Evolutionary conservation across 495 filamentous ascomycete species (phyloP).

Genomic region (Penicillium atrosanguineum): DNA sequence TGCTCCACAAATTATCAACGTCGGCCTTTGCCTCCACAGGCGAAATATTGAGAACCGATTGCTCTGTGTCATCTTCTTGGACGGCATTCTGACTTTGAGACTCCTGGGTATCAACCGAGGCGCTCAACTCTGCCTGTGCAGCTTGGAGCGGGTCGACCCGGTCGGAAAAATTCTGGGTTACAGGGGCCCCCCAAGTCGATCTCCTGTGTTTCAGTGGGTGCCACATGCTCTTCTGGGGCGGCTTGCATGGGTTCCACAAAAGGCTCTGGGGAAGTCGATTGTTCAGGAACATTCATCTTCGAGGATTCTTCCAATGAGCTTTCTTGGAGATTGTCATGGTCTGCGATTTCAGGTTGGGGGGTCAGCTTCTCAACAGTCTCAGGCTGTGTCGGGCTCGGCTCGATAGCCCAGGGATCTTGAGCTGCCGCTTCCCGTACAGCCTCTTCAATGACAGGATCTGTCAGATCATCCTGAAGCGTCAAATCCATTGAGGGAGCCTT

Average conservation of each 20-base stretch:
- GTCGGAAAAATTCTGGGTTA: background rate
- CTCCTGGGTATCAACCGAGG: background rate
- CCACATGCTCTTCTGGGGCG: background rate
- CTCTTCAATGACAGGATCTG: too few relatives aligned
- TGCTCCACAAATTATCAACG: conserved; percentile 31
- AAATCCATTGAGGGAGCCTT: too few relatives aligned
- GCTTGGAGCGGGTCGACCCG: background rate
- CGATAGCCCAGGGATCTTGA: background rate
- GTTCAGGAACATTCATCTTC: background rate
- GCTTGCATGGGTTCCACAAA: background rate
- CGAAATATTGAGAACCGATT: background rate
- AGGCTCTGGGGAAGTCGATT: background rate
- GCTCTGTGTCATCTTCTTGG: background rate
- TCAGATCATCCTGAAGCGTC: too few relatives aligned
- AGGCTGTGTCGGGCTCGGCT: background rate
- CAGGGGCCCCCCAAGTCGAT: background rate
- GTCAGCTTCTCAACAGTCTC: background rate
- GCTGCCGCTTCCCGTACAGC: too few relatives aligned
- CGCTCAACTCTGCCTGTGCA: background rate
- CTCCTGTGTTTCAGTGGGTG: background rate
- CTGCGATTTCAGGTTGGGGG: background rate
- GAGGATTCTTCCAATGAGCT: background rate
- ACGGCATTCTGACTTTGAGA: background rate
- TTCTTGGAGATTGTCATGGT: background rate
- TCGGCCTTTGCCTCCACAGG: conserved; percentile 10